Base-by-base conservation (phyloP, 1,284 basidiomycete genomes). In the Chiua sp. region DNA sequence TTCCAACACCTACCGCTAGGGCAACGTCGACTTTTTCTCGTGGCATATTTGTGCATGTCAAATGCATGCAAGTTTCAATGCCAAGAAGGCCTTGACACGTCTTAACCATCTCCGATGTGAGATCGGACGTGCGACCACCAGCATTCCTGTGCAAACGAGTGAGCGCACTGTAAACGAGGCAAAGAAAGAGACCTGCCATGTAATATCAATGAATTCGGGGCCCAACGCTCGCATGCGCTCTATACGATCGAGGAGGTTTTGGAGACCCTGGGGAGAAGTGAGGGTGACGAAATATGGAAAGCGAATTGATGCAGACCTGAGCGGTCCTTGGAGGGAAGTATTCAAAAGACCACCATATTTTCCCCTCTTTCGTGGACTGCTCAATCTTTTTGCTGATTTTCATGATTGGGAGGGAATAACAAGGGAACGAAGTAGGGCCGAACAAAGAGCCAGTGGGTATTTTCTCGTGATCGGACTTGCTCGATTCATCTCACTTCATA, bases 1-100 rank as follows among this genome's bases (percentile, higher is more conserved):
- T 46, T 33, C 58, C 53, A 49, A 37, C 13, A 63, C 91, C 65
- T 69, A 95, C 94, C 73, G 82, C 78, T 53, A 98, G 80, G 26
- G 96, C 96, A 69, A 90, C 88, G 77, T 97, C 94, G 51, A 98
- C 93, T 77, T 98, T 98, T 73, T 93, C 91, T 71, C 84, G 85
- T 30, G 94, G 95, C 96, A 98, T 98, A 78, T 98, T 98, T 39
- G 97, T 99, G 75, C 97, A 99, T 47, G 96, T 98, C 65, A 99
- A 78, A 78, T 99, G 97, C 93, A 99, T 96, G 79, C 96, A 98
- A 28, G 94, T 95, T 80, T 98, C 95, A 51, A 98, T 85, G 4
- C 96, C 96, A 74, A 98, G 93, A 32, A 94, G 80, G 58, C 92
- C 85, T 77, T 97, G 94, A 71, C 93, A 96, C 49, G 94, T 96